phyloP scores from a whole-genome alignment of 2,329 filamentous ascomycete species.

The Colletotrichum horii region DNA sequence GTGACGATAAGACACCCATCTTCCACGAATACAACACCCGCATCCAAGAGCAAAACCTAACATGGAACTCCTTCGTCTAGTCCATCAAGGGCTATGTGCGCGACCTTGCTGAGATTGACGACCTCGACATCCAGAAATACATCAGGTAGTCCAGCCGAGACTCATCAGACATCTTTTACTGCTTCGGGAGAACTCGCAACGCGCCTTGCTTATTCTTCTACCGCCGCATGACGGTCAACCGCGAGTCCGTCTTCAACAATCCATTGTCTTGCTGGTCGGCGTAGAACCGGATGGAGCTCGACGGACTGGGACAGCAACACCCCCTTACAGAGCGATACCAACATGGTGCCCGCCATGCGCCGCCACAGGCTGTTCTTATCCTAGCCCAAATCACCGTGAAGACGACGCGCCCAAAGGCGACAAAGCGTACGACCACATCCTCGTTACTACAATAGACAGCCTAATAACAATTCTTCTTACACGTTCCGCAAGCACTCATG shows the following conservation, averaged over 20 bases:
- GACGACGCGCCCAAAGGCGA: background rate
- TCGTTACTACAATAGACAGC: too few species aligned
- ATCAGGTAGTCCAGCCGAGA: background rate
- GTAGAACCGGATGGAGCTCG: too few species aligned
- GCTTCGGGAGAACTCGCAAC: background rate
- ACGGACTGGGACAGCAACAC: too few species aligned
- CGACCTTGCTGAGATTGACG: background rate
- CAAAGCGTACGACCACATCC: background rate
- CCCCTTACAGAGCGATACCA: too few species aligned
- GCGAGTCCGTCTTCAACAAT: too few species aligned
- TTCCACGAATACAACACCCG: background rate
- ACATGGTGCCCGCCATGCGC: too few species aligned
- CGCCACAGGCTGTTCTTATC: too few species aligned
- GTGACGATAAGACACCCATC: background rate
- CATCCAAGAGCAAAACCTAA: background rate
- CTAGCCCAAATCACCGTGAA: too few species aligned
- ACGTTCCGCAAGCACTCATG: too few species aligned
- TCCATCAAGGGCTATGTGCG: background rate
- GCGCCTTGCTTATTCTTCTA: background rate
- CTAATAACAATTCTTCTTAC: too few species aligned
- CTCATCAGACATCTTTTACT: background rate
- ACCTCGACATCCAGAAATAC: background rate
- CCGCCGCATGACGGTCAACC: background rate
- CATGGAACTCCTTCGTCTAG: background rate
- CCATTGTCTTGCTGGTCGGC: too few species aligned